These are phyloP conservation scores for Hymenoscyphus infarciens DNA, from an alignment of 2,329 filamentous ascomycete species.

Conservation along the genomic window DNA sequence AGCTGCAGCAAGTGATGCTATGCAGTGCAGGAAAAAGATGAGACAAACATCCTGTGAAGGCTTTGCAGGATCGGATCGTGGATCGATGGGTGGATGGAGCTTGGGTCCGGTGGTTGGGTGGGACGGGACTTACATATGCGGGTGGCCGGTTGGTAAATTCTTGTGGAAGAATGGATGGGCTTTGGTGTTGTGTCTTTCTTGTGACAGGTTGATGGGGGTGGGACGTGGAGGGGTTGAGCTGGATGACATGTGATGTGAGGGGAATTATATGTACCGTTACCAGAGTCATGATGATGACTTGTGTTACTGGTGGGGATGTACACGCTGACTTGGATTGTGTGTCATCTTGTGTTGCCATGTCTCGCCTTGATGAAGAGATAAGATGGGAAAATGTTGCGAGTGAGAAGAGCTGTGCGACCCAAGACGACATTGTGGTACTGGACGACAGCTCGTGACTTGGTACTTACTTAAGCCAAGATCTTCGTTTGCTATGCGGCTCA, in stretches of 20 bases:
- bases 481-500: background rate
- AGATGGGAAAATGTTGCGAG: background rate
- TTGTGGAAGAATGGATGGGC: too few relatives aligned
- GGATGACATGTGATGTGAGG: constrained; percentile 1
- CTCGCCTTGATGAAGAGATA: background rate
- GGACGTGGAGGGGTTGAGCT: background rate
- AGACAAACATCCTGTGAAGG: constrained; percentile 5
- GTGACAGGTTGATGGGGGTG: background rate
- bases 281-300: background rate
- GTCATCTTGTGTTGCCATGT: background rate
- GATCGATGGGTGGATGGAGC: constrained; percentile 8
- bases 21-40: constrained; percentile 3
- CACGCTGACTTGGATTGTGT: background rate
- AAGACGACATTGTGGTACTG: background rate
- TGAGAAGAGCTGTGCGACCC: too few relatives aligned
- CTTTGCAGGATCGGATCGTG: constrained; percentile 14
- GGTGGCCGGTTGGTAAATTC: constrained; percentile 5
- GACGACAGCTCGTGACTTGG: background rate
- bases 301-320: background rate
- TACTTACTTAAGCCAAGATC: background rate
- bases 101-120: background rate
- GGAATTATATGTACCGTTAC: background rate
- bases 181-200: background rate
- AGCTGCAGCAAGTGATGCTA: background rate
- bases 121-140: constrained; percentile 6